A percentile compares a stretch with the other conserved stretches of the same genome.
These are phyloP conservation scores for Eimeria praecox DNA, from an alignment of 169 alveolate species.

Conservation along the genomic window DNA sequence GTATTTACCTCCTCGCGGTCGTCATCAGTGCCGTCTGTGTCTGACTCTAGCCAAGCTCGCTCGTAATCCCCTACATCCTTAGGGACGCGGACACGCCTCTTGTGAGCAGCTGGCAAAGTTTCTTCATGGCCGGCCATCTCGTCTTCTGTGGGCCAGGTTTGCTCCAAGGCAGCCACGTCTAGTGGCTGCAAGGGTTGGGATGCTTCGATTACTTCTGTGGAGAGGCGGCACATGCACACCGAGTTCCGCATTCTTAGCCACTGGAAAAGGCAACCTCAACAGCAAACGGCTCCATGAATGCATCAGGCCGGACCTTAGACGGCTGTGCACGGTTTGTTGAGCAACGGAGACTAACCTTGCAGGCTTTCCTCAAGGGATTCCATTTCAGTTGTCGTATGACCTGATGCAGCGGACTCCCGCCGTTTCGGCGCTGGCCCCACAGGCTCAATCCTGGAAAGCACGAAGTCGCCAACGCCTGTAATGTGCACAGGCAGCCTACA, in stretches of 20 bases:
- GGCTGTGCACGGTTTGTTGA: neutral
- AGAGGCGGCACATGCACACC: neutral
- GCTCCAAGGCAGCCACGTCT: slow-evolving; percentile 83
- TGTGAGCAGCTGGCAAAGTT: neutral
- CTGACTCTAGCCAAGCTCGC: slow-evolving; percentile 82
- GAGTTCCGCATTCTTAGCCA: neutral
- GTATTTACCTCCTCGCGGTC: slow-evolving; percentile 50
- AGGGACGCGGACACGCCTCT: slow-evolving; percentile 71
- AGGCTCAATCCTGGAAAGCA: slow-evolving; percentile 62
- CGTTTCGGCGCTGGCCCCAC: slow-evolving; percentile 29
- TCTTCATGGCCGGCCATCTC: slow-evolving; percentile 66
- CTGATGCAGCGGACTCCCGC: neutral
- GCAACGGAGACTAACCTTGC: neutral
- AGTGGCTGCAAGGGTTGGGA: slow-evolving; percentile 82
- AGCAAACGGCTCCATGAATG: neutral
- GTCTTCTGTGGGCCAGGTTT: slow-evolving; percentile 86
- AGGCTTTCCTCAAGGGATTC: slow-evolving; percentile 2
- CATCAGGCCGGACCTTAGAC: neutral
- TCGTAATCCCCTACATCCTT: slow-evolving; percentile 79
- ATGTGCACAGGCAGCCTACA: slow-evolving; percentile 81
- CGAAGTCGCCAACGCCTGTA: slow-evolving; percentile 84
- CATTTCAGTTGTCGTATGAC: neutral
- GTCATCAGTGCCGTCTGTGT: slow-evolving; percentile 54
- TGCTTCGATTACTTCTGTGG: slow-evolving; percentile 61
- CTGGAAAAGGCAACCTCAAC: neutral